Conservation (phyloP, 2,329 filamentous ascomycete genomes). For the Hypoxylon sp. region DNA sequence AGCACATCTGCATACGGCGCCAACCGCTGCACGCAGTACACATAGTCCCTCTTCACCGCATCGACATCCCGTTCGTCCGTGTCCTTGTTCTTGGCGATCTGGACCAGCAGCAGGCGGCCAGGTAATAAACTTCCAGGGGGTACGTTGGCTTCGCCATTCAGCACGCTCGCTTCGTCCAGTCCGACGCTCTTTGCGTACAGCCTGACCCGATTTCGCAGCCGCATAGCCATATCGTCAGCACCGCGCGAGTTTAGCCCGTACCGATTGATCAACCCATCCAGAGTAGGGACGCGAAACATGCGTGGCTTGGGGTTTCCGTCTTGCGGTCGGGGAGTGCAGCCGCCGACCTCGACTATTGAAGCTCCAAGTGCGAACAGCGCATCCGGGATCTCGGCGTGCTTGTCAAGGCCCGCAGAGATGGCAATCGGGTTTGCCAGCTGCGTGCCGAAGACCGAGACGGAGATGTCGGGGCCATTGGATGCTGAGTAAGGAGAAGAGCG, state of each 20-base stretch:
- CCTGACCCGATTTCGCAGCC: constrained; percentile 82
- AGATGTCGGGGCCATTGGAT: constrained; percentile 56
- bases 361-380: constrained; percentile 87
- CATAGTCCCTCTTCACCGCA: constrained; percentile 85
- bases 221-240: constrained; percentile 86
- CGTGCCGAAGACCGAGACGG: constrained; percentile 78
- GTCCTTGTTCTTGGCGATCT: constrained; percentile 96
- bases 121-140: constrained; percentile 84
- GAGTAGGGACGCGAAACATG: constrained; percentile 86
- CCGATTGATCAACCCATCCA: constrained; percentile 92
- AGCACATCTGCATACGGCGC: constrained; percentile 93
- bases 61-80: constrained; percentile 88
- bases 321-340: constrained; percentile 89
- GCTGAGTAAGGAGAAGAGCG: constrained; percentile 60
- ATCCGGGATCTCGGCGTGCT: constrained; percentile 90
- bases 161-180: constrained; percentile 78
- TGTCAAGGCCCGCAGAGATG: constrained; percentile 96
- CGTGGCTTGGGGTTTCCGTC: constrained; percentile 88
- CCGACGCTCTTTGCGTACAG: constrained; percentile 81
- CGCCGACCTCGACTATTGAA: constrained; percentile 91
- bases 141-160: constrained; percentile 82
- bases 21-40: constrained; percentile 87
- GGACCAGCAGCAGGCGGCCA: constrained; percentile 86
- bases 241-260: constrained; percentile 96
- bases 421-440: constrained; percentile 87